Evolutionary conservation across 2,329 filamentous ascomycete species (phyloP).

Genomic region (Pseudohalonectria lignicola): DNA sequence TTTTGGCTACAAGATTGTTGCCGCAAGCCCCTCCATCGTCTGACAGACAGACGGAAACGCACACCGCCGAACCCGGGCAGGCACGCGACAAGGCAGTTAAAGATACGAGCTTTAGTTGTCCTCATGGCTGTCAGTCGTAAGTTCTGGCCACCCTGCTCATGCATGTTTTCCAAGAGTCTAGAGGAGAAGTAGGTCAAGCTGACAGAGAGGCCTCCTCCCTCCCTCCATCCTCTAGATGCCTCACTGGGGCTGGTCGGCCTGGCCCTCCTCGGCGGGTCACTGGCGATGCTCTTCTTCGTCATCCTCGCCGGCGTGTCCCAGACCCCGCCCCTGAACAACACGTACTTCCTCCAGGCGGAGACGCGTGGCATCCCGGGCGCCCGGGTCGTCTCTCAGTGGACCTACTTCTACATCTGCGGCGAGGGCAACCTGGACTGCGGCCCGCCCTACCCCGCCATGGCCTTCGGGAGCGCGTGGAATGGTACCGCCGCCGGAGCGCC

Average conservation of each 20-base stretch:
- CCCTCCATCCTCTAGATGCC: slow-evolving; percentile 20
- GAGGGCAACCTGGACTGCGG: slow-evolving; percentile 55
- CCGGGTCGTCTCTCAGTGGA: slow-evolving; percentile 66
- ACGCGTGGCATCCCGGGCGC: slow-evolving; percentile 61
- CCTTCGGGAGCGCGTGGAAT: slow-evolving; percentile 57
- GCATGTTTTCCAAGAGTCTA: no score
- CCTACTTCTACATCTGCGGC: slow-evolving; percentile 77
- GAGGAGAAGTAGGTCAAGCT: no score
- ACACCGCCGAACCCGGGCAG: no score
- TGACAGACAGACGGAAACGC: no score
- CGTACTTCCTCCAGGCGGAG: slow-evolving; percentile 78
- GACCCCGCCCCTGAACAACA: slow-evolving; percentile 51
- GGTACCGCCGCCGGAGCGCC: slow-evolving; percentile 32
- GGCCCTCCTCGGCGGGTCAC: slow-evolving; percentile 36
- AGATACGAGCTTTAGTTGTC: neutral
- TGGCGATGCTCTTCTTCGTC: slow-evolving; percentile 47
- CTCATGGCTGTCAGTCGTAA: slow-evolving; percentile 5
- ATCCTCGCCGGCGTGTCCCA: slow-evolving; percentile 43
- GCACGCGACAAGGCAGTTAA: no score
- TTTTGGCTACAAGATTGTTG: no score
- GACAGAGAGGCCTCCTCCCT: no score
- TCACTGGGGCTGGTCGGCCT: slow-evolving; percentile 30
- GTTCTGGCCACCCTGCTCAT: neutral
- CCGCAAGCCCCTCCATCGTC: no score
- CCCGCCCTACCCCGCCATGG: slow-evolving; percentile 45